Conservation (phyloP, 2,329 filamentous ascomycete species). For the Lachnellula arida region DNA sequence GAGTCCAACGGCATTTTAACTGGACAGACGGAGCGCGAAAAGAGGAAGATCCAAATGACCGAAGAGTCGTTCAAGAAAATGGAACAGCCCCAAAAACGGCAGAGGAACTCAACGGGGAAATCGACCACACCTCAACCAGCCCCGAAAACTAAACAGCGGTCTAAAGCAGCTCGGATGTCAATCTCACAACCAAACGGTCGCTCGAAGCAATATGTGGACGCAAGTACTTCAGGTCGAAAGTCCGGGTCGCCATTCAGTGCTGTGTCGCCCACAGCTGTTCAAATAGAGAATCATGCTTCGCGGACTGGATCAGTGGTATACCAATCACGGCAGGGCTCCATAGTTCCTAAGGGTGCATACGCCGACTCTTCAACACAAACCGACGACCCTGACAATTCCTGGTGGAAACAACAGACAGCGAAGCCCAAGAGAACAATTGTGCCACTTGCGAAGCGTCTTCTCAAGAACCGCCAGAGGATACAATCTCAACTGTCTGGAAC, state of each 20-base stretch:
- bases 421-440: conserved; percentile 25
- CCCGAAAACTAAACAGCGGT: conserved; percentile 30
- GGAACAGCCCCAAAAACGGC: conserved; percentile 54
- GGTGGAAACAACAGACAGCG: conserved; percentile 24
- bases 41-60: conserved; percentile 61
- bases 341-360: conserved; percentile 23
- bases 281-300: conserved; percentile 11
- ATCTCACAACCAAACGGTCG: conserved; percentile 22
- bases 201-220: conserved; percentile 28
- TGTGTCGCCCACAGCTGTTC: conserved; percentile 24
- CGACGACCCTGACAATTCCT: conserved; percentile 28
- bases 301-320: conserved; percentile 12
- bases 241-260: conserved; percentile 29
- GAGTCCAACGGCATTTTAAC: conserved; percentile 49
- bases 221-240: conserved; percentile 27
- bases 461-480: conserved; percentile 27
- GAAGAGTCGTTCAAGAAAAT: conserved; percentile 61
- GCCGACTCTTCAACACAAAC: conserved; percentile 29
- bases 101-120: conserved; percentile 40
- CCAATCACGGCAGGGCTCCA: conserved; percentile 23
- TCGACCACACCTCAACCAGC: conserved; percentile 19
- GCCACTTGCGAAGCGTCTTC: conserved; percentile 27
- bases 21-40: conserved; percentile 61
- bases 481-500: conserved; percentile 15
- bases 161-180: conserved; percentile 24